Evolutionary conservation across 108 stramenopile genomes (phyloP), one percentile per base, ranked within the genome.

Genomic region (Craspedostauros australis): DNA sequence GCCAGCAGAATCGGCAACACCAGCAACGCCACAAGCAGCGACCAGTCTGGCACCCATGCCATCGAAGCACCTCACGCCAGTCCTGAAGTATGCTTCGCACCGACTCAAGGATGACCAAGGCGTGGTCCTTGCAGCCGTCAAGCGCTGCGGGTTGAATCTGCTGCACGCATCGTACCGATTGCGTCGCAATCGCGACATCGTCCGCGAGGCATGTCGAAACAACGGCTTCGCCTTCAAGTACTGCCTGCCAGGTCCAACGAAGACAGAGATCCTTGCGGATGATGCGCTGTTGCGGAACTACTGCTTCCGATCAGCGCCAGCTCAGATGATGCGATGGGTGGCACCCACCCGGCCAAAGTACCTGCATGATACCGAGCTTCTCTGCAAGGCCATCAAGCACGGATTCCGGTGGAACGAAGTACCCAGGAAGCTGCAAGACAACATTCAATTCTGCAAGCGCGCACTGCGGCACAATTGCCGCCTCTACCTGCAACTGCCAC

Each of bases 131-230:
- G 36, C 12, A 18, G 68, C 68, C 18, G 60, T 71, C 8, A 12
- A 22, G 14, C 46, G 71, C 28, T 54, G 57, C 5, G 69, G 75
- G 1, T 18, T 47, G 26, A 50, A 67, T 3, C 30, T 71, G 33
- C 65, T 73, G 46, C 43, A 54, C 38, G 71, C 71, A 21, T 62
- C 65, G 39, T 48, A 52, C n/a, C 21, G 41, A n/a, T 28, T 72
- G 26, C 56, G 52, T 15, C 44, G 57, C 9, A 68, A 77, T 50
- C 1, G 25, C 24, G 54, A 45, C 21, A 39, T 73, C n/a, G 72
- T 66, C 4, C 7, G 44, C 34, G 40, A 14, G 9, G 72, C 72
- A n/a, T 24, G 44, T 2, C 11, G 30, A 29, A 49, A 76, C 37
- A 41, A 64, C 45, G 67, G 45, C 23, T 11, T 7, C 36, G 62